Evolutionary conservation across 768 basidiomycete genomes (phyloP), one percentile per base, ranked within the genome.

Genomic region (Xerocomellus dryophilus): DNA sequence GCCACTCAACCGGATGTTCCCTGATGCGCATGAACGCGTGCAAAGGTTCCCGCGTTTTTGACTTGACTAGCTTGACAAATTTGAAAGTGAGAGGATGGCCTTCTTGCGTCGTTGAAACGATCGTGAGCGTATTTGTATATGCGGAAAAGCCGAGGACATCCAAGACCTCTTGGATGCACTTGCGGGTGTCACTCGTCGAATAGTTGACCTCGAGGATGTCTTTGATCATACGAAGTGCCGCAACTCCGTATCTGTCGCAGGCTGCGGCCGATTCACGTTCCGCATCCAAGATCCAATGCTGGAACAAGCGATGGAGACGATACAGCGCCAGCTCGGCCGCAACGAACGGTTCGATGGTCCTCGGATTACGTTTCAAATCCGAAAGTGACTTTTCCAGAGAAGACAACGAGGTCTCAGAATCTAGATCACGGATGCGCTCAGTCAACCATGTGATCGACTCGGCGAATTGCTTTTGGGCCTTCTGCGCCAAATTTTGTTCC

Each of bases 1-100:
- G 86, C 84, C 86, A 89, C 12, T 73, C 68, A 9, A 84, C 65
- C 1, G 83, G 82, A 53, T 82, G 71, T 52, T 86, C 84, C 2
- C 58, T 70, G 51, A 86, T 78, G 1, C 53, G 61, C 83, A 88
- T 84, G 58, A 80, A 86, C 12, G 72, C 62, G 56, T 83, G 65
- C 9, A 74, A 46, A 0, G 76, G 68, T 8, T 63, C 62, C 34
- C 69, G 68, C 7, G 72, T 73, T 58, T 75, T 79, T 11, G 76
- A 74, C 51, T 76, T 76, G 53, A 81, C 53, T n/a, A 87, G 66
- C 54, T 85, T 82, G 39, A 78, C 64, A 59, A 84, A 83, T 51
- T 76, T 72, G 69, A 88, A 86, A 18, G 67, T 61, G 15, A 82
- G 65, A 7, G 59, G 56, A 36, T 59, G 60, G 51, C 75, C 66